Evolutionary conservation across 768 basidiomycete species (phyloP), one percentile per base, ranked within the genome.

Genomic region (Podaxis sp.): DNA sequence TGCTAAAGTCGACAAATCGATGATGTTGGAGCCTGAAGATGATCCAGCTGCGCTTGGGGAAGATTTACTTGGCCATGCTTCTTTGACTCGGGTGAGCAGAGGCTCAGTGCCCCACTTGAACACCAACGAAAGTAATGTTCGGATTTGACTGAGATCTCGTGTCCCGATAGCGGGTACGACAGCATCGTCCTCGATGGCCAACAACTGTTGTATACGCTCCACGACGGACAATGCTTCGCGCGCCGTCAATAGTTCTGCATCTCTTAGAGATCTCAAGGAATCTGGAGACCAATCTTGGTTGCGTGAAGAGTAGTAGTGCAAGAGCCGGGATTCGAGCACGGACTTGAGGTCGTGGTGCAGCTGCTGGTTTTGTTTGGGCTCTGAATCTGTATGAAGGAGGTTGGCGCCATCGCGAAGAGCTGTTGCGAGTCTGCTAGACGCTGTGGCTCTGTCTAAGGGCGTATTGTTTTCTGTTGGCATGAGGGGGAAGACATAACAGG

Each of bases 31-130:
- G 57, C 2, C 30, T 9, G 51, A 67, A n/a, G 64, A 68, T 46
- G 44, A 19, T 46, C 44, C n/a, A 7, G 42, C 64, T 19, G 66
- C 39, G 30, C 44, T 57, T 38, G 66, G 57, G 11, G 65, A 49
- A 6, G 71, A 61, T 40, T 71, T 74, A 51, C 67, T 66, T 17
- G 77, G 76, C 82, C 79, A 82, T 42, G 74, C 70, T 55, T 72
- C 70, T 26, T 69, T 68, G n/a, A 86, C 73, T 55, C 75, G 77
- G 12, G 71, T 65, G 42, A 89, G 76, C 3, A 88, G 69, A 2
- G 83, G 83, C 13, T 87, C 82, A 2, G 85, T 72, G 6, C 84
- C 88, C 92, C 91, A 92, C 66, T 85, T 87, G 69, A 93, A 90
- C 28, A 83, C 71, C 63, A 93, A 81, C 13, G 88, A 83, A 15